A percentile compares a stretch with the other conserved stretches of the same genome.
phyloP scores from a whole-genome alignment of 2,329 filamentous ascomycete species.

The Colletotrichum simmondsii region DNA sequence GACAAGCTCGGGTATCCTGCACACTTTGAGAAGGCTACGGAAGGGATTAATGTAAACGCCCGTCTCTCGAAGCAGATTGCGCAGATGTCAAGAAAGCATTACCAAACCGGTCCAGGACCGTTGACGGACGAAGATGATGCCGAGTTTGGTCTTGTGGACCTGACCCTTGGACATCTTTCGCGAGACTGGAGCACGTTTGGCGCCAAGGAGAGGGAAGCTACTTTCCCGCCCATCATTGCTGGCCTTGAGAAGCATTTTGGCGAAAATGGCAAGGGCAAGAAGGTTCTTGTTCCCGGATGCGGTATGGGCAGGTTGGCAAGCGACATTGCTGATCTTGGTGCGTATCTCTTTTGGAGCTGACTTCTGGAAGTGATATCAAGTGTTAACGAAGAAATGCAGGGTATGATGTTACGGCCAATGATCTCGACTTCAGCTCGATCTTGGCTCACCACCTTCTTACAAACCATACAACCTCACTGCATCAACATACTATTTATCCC shows the following conservation, averaged over 20 bases:
- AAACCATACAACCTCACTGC: not conserved
- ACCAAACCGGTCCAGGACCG: not conserved
- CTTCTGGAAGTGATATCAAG: not conserved
- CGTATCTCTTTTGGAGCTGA: not conserved
- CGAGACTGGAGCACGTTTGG: not conserved
- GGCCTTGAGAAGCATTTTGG: not conserved
- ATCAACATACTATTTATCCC: not conserved
- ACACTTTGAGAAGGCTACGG: not conserved
- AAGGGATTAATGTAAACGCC: not conserved
- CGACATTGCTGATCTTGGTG: not conserved
- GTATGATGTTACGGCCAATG: not conserved
- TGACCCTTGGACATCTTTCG: not conserved
- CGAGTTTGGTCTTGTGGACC: not conserved
- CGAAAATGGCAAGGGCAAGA: not conserved
- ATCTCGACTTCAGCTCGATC: not conserved
- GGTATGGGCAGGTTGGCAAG: not conserved
- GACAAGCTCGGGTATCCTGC: not conserved
- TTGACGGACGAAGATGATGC: not conserved
- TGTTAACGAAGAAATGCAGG: not conserved
- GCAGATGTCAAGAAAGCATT: not conserved
- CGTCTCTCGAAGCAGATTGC: not conserved
- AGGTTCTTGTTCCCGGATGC: not conserved
- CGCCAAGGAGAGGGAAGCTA: not conserved
- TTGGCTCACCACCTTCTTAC: not conserved
- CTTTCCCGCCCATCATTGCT: not conserved